Base-by-base conservation (phyloP, 495 filamentous ascomycete species). In the Diplogelasinospora grovesii region DNA sequence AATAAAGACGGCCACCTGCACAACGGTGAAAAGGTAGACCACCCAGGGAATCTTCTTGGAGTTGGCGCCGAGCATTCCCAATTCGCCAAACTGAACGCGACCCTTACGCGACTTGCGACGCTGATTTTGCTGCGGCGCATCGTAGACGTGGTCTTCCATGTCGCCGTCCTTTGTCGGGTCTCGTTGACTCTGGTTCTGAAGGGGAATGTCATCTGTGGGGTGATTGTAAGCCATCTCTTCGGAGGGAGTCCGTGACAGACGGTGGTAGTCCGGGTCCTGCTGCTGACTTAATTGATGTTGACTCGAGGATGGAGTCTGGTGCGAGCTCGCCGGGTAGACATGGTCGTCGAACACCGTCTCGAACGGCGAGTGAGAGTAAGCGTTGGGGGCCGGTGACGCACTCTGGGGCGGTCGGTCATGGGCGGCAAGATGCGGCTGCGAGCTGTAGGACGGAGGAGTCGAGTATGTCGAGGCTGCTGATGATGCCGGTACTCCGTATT, bases 1-100 rank as follows among this genome's bases (percentile, higher is more conserved):
- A 49, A 96, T 85, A 50, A 98, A 98, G n/a, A 96, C 87, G 8
- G 68, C 68, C 9, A 93, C 62, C 59, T 97, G 88, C 14, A 86
- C 71, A 11, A 78, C 23, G 3, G 88, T 89, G 28, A 96, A 74
- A 26, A 79, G 58, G 59, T 88, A 98, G 7, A 86, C 84, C 9
- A 94, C 80, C 71, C 85, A 89, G 1, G 90, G 77, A 51, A 89
- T 80, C 74, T 60, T 78, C 51, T 68, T 73, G 59, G 55, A 57
- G 50, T 65, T 51, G 27, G 64, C 56, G 20, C 68, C 65, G 34
- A 68, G 34, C 70, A 70, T 68, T 34, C 69, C 69, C 38, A 73
- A 57, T 49, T 75, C 66, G 39, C 60, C 63, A 36, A 67, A 62
- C 25, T 68, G 58, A 36, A 73, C 49, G 32, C 59, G 46, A 11